Evolutionary conservation across 371 early-diverging fungal genomes (phyloP), one percentile per base, ranked within the genome.

Genomic region (Rhizomucor pusillus): DNA sequence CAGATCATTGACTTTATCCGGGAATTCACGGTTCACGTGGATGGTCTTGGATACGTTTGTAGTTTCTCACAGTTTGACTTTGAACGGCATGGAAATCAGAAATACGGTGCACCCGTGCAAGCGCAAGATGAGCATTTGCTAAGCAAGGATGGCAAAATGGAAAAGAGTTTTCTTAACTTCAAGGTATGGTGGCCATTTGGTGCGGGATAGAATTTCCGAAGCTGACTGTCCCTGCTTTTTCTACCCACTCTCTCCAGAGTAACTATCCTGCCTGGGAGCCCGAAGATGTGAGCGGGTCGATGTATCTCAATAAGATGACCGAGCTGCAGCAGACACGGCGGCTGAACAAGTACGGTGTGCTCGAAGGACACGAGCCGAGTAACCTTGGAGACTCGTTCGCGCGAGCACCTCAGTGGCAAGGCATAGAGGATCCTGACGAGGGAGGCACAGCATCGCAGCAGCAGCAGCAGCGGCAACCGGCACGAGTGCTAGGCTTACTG

Each of bases 111-210:
- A 0, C 90, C 89, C 1, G 73, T 78, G 2, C 72, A 79, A 3
- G 73, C 71, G 0, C 67, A 77, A 4, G 82, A 82, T 47, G 86
- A 81, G 9, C 80, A 87, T 29, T 77, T 77, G 55, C 54, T 85
- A 13, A 90, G 92, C 6, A 90, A 92, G 37, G 84, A 92, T 44
- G 96, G 93, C 34, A 98, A 98, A 70, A 95, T 98, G 97, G 98
- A 97, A 66, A 90, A 90, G 71, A 93, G 93, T 12, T 91, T 98
- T 59, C 44, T 98, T 52, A 91, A 90, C 54, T 98, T 98, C 70
- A 95, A 97, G 79, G 92, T 90, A 60, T 67, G 1, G 41, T 40
- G 19, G 56, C 10, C 24, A 54, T 19, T 34, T 11, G 20, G 19
- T n/a, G 2, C 22, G 46, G 46, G 46, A 13, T 20, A 22, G 18